Conservation (phyloP, 169 alveolate species). For the Theileria luwenshuni region DNA sequence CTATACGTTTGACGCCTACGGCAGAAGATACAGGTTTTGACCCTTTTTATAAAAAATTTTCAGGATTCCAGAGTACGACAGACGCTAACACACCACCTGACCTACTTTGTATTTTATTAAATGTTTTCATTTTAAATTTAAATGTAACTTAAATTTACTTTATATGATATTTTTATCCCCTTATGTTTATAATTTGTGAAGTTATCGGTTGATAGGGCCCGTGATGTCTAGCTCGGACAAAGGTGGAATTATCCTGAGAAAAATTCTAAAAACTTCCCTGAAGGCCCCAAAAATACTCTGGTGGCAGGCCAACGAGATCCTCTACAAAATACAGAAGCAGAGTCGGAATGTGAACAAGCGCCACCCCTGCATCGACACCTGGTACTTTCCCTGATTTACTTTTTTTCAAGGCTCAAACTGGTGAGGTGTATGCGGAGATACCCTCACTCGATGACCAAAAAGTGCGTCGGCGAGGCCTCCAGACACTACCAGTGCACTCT, state of each 20-base stretch:
- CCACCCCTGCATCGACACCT: constrained; percentile 65
- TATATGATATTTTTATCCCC: background rate
- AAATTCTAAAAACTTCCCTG: constrained; percentile 36
- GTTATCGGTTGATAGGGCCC: too few relatives aligned
- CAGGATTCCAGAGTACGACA: constrained; percentile 64
- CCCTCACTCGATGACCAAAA: constrained; percentile 48
- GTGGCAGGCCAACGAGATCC: constrained; percentile 69
- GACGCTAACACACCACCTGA: constrained; percentile 27
- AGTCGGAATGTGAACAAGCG: constrained; percentile 36
- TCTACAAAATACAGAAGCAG: constrained; percentile 58
- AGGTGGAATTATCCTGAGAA: constrained; percentile 32
- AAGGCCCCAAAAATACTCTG: constrained; percentile 58
- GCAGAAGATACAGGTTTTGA: constrained; percentile 63
- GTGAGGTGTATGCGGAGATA: constrained; percentile 70
- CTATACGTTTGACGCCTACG: constrained; percentile 57
- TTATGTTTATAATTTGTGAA: too few relatives aligned
- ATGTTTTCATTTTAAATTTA: background rate
- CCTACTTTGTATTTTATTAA: background rate
- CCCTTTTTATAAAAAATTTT: background rate
- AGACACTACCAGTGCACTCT: constrained; percentile 64
- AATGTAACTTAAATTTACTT: background rate
- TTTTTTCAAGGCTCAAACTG: constrained; percentile 50
- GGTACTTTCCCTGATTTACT: constrained; percentile 28
- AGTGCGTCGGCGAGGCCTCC: constrained; percentile 66
- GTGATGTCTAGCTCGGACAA: constrained; percentile 53